Base-by-base conservation (phyloP, 306 rosid genomes). In the Senna siamea region DNA sequence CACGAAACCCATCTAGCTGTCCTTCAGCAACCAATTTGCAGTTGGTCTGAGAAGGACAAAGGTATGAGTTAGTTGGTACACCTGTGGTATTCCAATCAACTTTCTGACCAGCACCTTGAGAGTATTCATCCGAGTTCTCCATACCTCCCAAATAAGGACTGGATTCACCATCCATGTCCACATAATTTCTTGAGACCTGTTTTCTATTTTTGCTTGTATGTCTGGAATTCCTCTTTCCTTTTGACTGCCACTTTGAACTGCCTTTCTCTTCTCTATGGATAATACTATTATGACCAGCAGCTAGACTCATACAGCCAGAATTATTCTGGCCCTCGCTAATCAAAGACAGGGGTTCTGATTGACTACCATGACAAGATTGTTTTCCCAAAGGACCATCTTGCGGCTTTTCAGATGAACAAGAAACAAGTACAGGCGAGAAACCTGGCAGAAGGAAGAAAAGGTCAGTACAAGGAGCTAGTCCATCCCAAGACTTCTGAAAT, bases 141-240 rank as follows among this genome's bases (percentile, higher is more conserved):
- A 28, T 72, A 64, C 85, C 87, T 64, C 83, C 75, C 74, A 68
- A 72, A 84, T 58, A 78, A 73, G 86, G 72, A 73, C 77, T 74
- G 65, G 81, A 73, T 74, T 78, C 82, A 35, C 78, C 85, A 75
- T 85, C 84, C 81, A 87, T 46, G 79, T 81, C 79, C 47, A 41
- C 78, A 62, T 69, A 79, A 58, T 74, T 92, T 87, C 85, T 88
- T 5, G 75, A 78, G 70, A 74, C 89, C 26, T 82, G 90, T 69
- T 87, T 87, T 65, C 88, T 85, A 69, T 70, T 83, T 88, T 85
- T 88, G 61, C 79, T 75, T 22, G 68, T 78, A 76, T 87, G 84
- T 80, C 99, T 94, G 57, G 85, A 81, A 73, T 94, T 92, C 85
- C 99, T 84, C 89, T 94, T 94, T 83, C 99, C 89, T 87, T 94